Conservation (phyloP, 345 rosid species). For the Brassica napus region DNA sequence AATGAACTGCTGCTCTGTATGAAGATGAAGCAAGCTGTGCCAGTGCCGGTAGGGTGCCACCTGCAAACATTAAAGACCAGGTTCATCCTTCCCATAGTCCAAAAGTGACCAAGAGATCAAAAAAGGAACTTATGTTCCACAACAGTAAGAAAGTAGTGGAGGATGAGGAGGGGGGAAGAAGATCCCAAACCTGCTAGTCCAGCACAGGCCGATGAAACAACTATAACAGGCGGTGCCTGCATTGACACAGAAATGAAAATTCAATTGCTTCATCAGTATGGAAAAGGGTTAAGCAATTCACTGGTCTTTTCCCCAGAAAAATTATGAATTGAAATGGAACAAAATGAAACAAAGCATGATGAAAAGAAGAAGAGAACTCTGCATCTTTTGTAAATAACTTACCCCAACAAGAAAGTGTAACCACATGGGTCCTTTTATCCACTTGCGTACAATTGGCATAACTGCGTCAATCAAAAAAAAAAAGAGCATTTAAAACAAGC, state of each 20-base stretch:
- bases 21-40: conserved; percentile 87
- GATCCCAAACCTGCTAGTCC: conserved; percentile 70
- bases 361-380: neutral
- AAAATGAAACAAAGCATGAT: neutral
- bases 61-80: conserved; percentile 42
- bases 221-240: conserved; percentile 95
- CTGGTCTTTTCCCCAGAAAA: neutral
- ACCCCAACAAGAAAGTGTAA: conserved; percentile 91
- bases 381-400: conserved; percentile 43
- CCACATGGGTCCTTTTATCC: conserved; percentile 93
- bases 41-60: conserved; percentile 82
- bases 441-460: conserved; percentile 75
- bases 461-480: conserved; percentile 47
- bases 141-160: neutral
- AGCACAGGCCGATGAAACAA: conserved; percentile 90
- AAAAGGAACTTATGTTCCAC: conserved; percentile 5
- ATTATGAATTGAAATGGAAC: neutral
- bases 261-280: neutral
- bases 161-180: neutral
- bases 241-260: conserved; percentile 16
- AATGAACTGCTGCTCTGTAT: conserved; percentile 60
- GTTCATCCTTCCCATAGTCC: no score
- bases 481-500: neutral
- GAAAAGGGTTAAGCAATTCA: neutral
- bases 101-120: neutral